Conservation (phyloP, 768 basidiomycete species). For the Exsudoporus frostii region DNA sequence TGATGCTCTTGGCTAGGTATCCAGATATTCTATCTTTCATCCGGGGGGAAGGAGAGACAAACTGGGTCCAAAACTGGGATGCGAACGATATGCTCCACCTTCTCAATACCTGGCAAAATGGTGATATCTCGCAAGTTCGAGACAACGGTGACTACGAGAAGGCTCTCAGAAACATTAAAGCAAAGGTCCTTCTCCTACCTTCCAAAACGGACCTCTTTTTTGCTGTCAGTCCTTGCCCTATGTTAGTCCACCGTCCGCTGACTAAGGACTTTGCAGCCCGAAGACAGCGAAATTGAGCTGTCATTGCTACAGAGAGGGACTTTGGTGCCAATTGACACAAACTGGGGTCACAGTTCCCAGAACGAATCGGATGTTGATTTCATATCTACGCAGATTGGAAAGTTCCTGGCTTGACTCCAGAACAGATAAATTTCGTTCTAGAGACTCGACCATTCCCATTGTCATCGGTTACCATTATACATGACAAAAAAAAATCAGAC, state of each 20-base stretch:
- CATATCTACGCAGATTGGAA: constrained; percentile 5
- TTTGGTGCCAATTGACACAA: constrained; percentile 42
- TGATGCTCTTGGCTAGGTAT: constrained; percentile 32
- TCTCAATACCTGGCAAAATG: constrained; percentile 48
- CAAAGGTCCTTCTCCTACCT: constrained; percentile 54
- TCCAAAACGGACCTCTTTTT: constrained; percentile 58
- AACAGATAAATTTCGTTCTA: neutral
- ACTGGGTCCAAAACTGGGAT: constrained; percentile 45
- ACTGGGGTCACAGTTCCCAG: constrained; percentile 17
- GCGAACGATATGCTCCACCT: constrained; percentile 52
- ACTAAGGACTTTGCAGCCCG: constrained; percentile 36
- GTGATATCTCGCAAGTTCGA: constrained; percentile 45
- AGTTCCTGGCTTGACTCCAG: constrained; percentile 12
- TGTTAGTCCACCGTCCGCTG: neutral
- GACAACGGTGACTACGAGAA: constrained; percentile 42
- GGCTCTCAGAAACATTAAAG: constrained; percentile 42
- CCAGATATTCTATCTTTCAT: constrained; percentile 46
- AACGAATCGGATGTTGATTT: constrained; percentile 6
- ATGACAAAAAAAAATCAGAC: neutral
- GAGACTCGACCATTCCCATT: neutral
- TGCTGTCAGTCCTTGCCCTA: constrained; percentile 32
- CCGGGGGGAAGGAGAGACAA: constrained; percentile 47
- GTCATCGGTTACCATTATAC: neutral
- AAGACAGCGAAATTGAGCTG: constrained; percentile 49
- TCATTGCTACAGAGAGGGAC: constrained; percentile 38